A percentile compares a stretch with the other conserved stretches of the same genome.
These are phyloP conservation scores for Coemansia sp. DNA, from an alignment of 192 early-diverging fungal species.

Conservation along the genomic window DNA sequence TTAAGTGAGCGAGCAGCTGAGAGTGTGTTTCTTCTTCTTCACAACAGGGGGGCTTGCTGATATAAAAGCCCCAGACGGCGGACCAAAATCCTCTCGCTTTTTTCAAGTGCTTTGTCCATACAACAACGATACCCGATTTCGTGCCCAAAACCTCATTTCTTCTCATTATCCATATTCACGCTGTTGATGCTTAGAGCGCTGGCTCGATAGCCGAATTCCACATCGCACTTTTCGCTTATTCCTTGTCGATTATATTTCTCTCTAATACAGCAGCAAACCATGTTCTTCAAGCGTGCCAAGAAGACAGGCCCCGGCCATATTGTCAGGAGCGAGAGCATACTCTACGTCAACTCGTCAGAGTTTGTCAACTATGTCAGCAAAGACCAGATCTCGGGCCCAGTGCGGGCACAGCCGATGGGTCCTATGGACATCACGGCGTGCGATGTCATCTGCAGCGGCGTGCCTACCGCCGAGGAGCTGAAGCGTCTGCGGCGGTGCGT, in stretches of 20 bases:
- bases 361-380: conserved; percentile 52
- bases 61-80: neutral
- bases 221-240: neutral
- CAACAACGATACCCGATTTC: neutral
- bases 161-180: neutral
- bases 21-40: neutral
- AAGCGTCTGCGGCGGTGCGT: conserved; percentile 43
- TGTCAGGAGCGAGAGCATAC: conserved; percentile 12
- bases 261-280: neutral
- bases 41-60: neutral
- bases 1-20: no score
- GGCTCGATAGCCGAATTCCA: neutral
- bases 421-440: conserved; percentile 53
- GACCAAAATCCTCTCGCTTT: neutral
- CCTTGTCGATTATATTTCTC: neutral
- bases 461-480: conserved; percentile 39
- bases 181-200: neutral
- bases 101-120: neutral
- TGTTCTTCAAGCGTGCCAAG: conserved; percentile 45
- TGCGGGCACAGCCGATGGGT: conserved; percentile 49
- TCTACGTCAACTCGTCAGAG: conserved; percentile 50
- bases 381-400: conserved; percentile 52
- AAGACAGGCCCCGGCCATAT: conserved; percentile 6
- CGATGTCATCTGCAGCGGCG: conserved; percentile 53
- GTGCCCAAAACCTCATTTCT: neutral